Base-by-base conservation (phyloP, 2,329 filamentous ascomycete genomes). In the Xylariomycetidae sp. region DNA sequence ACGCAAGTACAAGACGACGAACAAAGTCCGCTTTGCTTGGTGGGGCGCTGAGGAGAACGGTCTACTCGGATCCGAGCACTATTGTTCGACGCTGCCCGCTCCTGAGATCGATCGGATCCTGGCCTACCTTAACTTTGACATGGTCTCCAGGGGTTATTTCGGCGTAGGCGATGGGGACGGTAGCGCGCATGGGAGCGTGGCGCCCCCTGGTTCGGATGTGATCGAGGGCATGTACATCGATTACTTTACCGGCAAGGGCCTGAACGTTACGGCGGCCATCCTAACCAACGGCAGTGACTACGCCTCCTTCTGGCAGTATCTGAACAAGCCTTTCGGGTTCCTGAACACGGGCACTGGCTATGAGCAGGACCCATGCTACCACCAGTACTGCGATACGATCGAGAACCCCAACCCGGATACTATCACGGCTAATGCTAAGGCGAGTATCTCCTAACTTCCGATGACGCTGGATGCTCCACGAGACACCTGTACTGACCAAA, bases 241-340 rank as follows among this genome's bases (percentile, higher is more conserved):
- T 6, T 37, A 59, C 26, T 50, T 60, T 9, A 37, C 44, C 15
- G 41, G 39, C 6, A 37, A 49, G 27, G 48, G 52, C 3, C 42
- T 52, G 13, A 33, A 41, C 7, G 48, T 55, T 14, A 56, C 50
- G 1, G 40, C 53, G 1, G 56, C 51, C 1, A 27, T 42, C 4
- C 51, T 62, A 27, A 56, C 57, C 1, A 57, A 55, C 6, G 52
- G 77, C 30, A 76, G 69, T 6, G 78, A 82, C 49, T 81, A 82
- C 42, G 73, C 70, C 27, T 30, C 56, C 5, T 63, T 62, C 41
- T 57, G 59, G 53, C 42, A 47, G 25, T 42, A 45, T 3, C 48
- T 61, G 5, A 41, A 48, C 25, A 62, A 61, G 34, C 58, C 60
- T 2, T 51, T 60, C 19, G 57, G 58, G 1, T 58, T 55, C n/a